Evolutionary conservation across 2,329 filamentous ascomycete species (phyloP).

Genomic region (Aspergillus bombycis): DNA sequence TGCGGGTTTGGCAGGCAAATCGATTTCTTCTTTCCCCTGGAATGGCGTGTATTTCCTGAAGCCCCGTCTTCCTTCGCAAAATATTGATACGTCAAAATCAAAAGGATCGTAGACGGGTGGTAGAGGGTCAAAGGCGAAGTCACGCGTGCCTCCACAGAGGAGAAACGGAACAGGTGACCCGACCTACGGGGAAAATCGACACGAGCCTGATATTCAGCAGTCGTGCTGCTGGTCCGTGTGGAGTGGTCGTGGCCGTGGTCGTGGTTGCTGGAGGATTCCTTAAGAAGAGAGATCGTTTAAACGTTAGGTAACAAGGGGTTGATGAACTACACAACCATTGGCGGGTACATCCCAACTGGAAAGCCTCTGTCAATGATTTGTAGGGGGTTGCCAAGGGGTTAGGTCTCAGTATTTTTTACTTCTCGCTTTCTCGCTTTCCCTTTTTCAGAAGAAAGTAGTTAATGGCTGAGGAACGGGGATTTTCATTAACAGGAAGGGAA

Average conservation of each 20-base stretch:
- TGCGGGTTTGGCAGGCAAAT: background rate
- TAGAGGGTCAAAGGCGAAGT: background rate
- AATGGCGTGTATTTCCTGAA: background rate
- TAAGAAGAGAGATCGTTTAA: conserved; percentile 22
- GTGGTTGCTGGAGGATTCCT: conserved; percentile 31
- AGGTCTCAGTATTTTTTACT: background rate
- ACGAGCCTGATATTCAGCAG: conserved; percentile 10
- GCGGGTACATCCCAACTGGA: background rate
- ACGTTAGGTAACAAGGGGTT: conserved; percentile 14
- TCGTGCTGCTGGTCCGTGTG: conserved; percentile 3
- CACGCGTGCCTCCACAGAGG: background rate
- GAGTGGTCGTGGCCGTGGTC: conserved; percentile 10
- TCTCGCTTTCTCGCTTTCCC: background rate
- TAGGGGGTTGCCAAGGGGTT: background rate
- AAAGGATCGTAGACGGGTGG: background rate
- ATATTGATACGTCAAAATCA: background rate
- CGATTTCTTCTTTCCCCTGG: background rate
- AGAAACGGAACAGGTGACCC: conserved; percentile 3
- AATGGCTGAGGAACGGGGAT: background rate
- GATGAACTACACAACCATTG: background rate
- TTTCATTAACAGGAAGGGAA: background rate
- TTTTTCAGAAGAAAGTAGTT: background rate
- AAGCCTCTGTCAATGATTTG: background rate
- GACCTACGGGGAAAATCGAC: conserved; percentile 6
- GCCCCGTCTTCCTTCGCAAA: background rate